Evolutionary conservation across 305 asterid genomes (phyloP).

Genomic region (Fraxinus greggii): DNA sequence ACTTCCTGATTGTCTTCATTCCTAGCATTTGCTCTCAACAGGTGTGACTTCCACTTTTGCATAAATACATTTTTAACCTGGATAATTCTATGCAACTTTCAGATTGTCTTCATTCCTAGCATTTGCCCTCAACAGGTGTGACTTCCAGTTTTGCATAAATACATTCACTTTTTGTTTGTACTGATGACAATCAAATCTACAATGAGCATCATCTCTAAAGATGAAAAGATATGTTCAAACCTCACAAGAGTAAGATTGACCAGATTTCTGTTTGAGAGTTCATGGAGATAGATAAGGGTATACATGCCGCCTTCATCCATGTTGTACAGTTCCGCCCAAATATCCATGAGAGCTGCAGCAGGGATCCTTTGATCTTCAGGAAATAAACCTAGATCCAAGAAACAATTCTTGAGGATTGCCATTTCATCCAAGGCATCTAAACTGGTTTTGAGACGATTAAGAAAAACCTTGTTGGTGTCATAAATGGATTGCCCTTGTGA

Average conservation of each 20-base stretch:
- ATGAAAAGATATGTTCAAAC: constrained; percentile 13
- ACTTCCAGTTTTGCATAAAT: background rate
- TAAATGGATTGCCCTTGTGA: constrained; percentile 28
- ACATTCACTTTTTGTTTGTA: background rate
- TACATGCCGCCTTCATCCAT: constrained; percentile 26
- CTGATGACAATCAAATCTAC: background rate
- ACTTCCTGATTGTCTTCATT: background rate
- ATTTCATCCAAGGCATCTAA: constrained; percentile 22
- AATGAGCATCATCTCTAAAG: background rate
- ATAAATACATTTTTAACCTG: background rate
- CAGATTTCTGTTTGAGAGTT: constrained; percentile 32
- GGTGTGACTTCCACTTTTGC: background rate
- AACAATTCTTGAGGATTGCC: constrained; percentile 21
- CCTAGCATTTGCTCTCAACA: background rate
- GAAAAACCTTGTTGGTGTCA: constrained; percentile 20
- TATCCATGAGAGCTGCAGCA: constrained; percentile 30
- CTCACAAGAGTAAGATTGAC: constrained; percentile 32
- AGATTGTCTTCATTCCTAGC: background rate
- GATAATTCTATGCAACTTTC: background rate
- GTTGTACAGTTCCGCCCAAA: constrained; percentile 38
- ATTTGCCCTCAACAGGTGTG: background rate
- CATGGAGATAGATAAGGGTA: constrained; percentile 18
- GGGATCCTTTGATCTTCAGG: constrained; percentile 36
- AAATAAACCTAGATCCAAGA: constrained; percentile 33
- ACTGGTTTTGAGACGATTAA: constrained; percentile 29